Conservation (phyloP, 164 flowering plant genomes). For the Malania oleifera region DNA sequence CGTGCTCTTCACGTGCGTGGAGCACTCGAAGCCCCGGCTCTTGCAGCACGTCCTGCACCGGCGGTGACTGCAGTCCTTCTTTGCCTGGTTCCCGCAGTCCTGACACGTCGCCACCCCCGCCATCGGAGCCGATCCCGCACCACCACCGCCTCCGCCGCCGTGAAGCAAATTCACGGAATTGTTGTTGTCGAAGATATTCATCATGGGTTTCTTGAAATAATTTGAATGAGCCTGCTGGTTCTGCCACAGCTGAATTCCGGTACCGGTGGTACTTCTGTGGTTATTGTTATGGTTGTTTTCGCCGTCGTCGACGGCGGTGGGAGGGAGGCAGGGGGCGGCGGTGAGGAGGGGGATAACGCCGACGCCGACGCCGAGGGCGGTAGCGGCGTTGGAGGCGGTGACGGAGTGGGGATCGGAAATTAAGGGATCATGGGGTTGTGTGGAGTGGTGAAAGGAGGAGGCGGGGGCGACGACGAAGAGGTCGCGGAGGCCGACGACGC, state of each 20-base stretch:
- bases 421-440: slow-evolving; percentile 22
- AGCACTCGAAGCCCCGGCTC: slow-evolving; percentile 80
- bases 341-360: slow-evolving; percentile 69
- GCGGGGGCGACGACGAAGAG: slow-evolving; percentile 68
- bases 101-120: slow-evolving; percentile 54
- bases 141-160: slow-evolving; percentile 14
- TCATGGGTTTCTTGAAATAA: slow-evolving; percentile 25
- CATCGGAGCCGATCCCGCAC: slow-evolving; percentile 14
- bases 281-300: neutral
- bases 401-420: slow-evolving; percentile 22
- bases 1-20: slow-evolving; percentile 93
- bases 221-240: slow-evolving; percentile 18
- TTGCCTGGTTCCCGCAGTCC: slow-evolving; percentile 94
- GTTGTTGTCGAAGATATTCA: slow-evolving; percentile 22
- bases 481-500: slow-evolving; percentile 69
- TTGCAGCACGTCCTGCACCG: slow-evolving; percentile 97
- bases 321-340: slow-evolving; percentile 31
- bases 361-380: slow-evolving; percentile 40
- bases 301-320: slow-evolving; percentile 19
- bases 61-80: slow-evolving; percentile 81
- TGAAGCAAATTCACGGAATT: slow-evolving; percentile 19
- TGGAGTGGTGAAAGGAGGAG: slow-evolving; percentile 40
- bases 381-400: slow-evolving; percentile 27
- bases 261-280: slow-evolving; percentile 6
- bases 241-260: slow-evolving; percentile 45